phyloP scores from a whole-genome alignment of 176 grass and related monocot genomes.

The Secale cereale region DNA sequence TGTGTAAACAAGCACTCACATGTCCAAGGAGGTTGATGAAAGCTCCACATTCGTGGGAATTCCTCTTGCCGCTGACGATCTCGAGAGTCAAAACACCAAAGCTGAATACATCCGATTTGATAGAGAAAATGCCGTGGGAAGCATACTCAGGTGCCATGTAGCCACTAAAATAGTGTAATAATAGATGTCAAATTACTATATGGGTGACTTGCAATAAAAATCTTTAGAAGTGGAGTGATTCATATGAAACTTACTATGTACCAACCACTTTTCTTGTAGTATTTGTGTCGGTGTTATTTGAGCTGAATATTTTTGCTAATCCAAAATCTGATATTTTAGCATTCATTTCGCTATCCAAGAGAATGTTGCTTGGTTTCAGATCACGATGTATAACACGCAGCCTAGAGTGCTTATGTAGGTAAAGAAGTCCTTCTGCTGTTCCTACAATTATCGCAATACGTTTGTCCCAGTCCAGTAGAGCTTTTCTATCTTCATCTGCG shows the following conservation, averaged over 20 bases:
- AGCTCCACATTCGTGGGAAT: no score
- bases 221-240: neutral
- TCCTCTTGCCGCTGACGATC: conserved; percentile 12
- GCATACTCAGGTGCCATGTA: conserved; percentile 10
- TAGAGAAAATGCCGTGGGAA: neutral
- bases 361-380: conserved; percentile 54
- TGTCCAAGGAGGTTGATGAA: no score
- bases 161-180: neutral
- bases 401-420: conserved; percentile 44
- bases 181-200: neutral
- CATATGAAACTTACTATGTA: conserved; percentile 1
- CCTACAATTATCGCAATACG: conserved; percentile 31
- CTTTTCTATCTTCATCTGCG: conserved; percentile 26
- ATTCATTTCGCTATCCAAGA: conserved; percentile 33
- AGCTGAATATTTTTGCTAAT: conserved; percentile 46
- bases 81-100: conserved; percentile 16
- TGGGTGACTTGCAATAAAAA: neutral
- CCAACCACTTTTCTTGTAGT: conserved; percentile 5
- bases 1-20: no score
- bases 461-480: conserved; percentile 29
- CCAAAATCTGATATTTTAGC: conserved; percentile 42
- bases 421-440: conserved; percentile 45
- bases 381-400: conserved; percentile 43
- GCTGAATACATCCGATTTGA: conserved; percentile 11
- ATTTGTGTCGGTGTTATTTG: conserved; percentile 28